These are phyloP conservation scores for Chimonanthus praecox DNA, from an alignment of 164 flowering plant genomes.

Conservation along the genomic window DNA sequence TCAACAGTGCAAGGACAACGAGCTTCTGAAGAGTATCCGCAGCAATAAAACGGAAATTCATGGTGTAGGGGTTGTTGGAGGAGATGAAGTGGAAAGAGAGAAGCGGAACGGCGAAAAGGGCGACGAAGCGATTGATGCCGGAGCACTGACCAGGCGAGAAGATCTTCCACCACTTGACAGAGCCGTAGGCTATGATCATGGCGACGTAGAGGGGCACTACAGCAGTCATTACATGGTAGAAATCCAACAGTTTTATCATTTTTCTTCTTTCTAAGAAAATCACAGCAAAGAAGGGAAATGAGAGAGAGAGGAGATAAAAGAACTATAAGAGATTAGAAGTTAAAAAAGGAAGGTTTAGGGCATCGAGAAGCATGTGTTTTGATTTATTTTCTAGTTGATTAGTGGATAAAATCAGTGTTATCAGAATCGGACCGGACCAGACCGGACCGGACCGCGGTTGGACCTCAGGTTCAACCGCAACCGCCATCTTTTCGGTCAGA, in stretches of 20 bases:
- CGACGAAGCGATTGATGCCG: constrained; percentile 87
- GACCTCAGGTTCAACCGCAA: too few relatives aligned
- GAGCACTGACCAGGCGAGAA: constrained; percentile 93
- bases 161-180: constrained; percentile 36
- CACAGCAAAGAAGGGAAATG: background rate
- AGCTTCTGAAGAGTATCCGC: constrained; percentile 86
- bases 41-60: constrained; percentile 81
- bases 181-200: background rate
- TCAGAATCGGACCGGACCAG: too few relatives aligned
- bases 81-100: constrained; percentile 92
- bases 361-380: too few relatives aligned
- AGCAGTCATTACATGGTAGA: background rate
- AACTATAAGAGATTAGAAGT: too few relatives aligned
- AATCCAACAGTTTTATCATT: background rate
- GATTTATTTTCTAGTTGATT: too few relatives aligned
- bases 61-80: constrained; percentile 71
- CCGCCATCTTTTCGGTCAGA: too few relatives aligned
- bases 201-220: background rate
- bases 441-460: too few relatives aligned
- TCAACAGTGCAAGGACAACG: constrained; percentile 42
- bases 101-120: constrained; percentile 84
- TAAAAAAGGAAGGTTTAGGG: too few relatives aligned
- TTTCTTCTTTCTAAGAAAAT: too few relatives aligned
- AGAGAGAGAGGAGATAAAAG: too few relatives aligned
- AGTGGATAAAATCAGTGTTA: too few relatives aligned